phyloP scores from a whole-genome alignment of 2,329 filamentous ascomycete species.

The Escovopsis sp. region DNA sequence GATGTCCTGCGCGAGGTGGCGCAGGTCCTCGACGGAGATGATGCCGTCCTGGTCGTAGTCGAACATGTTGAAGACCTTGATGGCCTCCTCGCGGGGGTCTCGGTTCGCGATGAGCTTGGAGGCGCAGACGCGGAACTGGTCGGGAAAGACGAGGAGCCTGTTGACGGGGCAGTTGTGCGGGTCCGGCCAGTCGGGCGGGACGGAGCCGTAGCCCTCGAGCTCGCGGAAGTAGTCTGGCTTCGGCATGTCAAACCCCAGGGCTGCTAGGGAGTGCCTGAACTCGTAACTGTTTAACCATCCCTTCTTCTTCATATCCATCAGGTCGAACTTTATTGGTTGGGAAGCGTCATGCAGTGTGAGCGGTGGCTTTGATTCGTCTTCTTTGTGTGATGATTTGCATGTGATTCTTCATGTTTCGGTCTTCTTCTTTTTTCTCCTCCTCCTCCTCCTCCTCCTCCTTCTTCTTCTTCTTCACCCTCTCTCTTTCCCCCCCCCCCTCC shows the following conservation, averaged over 20 bases:
- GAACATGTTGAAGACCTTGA: slow-evolving; percentile 84
- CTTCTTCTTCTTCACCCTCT: too few species aligned
- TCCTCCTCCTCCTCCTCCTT: too few species aligned
- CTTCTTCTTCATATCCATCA: slow-evolving; percentile 96
- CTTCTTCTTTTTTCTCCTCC: too few species aligned
- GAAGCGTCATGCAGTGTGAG: slow-evolving; percentile 7
- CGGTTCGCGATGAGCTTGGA: slow-evolving; percentile 67
- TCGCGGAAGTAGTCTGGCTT: slow-evolving; percentile 74
- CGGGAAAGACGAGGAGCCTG: slow-evolving; percentile 35
- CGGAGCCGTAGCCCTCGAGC: slow-evolving; percentile 66
- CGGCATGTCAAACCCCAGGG: slow-evolving; percentile 81
- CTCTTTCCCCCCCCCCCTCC: too few species aligned
- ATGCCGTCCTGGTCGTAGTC: slow-evolving; percentile 85
- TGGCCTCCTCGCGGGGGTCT: slow-evolving; percentile 81
- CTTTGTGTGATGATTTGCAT: neutral
- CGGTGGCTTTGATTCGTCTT: neutral
- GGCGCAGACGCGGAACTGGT: slow-evolving; percentile 52
- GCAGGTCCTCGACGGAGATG: slow-evolving; percentile 78
- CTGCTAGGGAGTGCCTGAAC: slow-evolving; percentile 90
- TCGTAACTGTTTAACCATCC: slow-evolving; percentile 93
- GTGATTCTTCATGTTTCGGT: too few species aligned
- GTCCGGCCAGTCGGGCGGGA: slow-evolving; percentile 44
- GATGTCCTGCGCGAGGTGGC: slow-evolving; percentile 75
- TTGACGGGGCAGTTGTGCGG: slow-evolving; percentile 27
- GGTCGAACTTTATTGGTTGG: slow-evolving; percentile 50